These are phyloP conservation scores for Spathaspora boniae DNA, from an alignment of 805 yeast species.

Conservation along the genomic window DNA sequence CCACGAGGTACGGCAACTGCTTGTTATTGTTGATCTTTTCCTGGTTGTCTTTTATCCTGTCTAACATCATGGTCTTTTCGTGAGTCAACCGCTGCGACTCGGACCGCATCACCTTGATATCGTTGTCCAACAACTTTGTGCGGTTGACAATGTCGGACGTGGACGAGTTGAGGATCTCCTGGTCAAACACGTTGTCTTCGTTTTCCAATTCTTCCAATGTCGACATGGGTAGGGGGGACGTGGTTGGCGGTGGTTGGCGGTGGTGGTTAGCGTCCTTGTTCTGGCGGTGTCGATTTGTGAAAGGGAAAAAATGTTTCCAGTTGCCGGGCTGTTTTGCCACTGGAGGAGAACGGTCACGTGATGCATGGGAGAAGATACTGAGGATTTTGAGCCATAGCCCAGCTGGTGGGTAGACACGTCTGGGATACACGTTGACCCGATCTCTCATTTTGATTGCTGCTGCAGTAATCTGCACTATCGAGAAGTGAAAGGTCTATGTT, in stretches of 20 bases:
- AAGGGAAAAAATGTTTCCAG: too few relatives aligned
- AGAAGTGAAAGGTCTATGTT: too few relatives aligned
- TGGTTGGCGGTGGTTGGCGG: not conserved
- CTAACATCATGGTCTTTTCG: conserved; percentile 89
- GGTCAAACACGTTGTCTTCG: conserved; percentile 63
- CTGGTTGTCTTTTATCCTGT: conserved; percentile 90
- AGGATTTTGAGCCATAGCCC: too few relatives aligned
- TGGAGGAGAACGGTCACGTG: too few relatives aligned
- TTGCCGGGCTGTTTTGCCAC: too few relatives aligned
- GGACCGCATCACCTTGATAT: conserved; percentile 89
- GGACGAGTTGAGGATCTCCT: conserved; percentile 74
- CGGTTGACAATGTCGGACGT: conserved; percentile 83
- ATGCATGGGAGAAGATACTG: too few relatives aligned
- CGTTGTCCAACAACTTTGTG: conserved; percentile 86
- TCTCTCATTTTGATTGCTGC: too few relatives aligned
- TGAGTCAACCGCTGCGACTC: conserved; percentile 88
- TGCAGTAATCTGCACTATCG: too few relatives aligned
- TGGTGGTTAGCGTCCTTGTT: not conserved
- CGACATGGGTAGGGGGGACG: conserved; percentile 49
- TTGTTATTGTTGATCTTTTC: conserved; percentile 94
- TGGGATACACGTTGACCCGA: too few relatives aligned
- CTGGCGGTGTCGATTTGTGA: not conserved
- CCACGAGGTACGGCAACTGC: conserved; percentile 93
- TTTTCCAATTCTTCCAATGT: conserved; percentile 79
- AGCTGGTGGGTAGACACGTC: too few relatives aligned